Base-by-base conservation (phyloP, 441 rosid genomes). In the Adansonia rubrostipa region DNA sequence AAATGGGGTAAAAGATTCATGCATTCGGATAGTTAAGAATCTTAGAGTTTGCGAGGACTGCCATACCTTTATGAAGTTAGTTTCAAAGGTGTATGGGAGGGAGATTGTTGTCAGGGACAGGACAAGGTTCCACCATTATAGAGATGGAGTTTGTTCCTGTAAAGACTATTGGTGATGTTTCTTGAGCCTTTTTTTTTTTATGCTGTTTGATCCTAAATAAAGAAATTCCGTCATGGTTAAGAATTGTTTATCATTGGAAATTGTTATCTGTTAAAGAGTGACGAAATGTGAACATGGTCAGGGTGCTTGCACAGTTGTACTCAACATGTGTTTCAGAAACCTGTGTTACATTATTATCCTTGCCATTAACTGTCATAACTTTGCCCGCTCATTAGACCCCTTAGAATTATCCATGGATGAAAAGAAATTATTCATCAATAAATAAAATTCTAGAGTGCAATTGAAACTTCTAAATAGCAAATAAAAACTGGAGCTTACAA, bases 81-180 rank as follows among this genome's bases (percentile, higher is more conserved):
- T 81, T 50, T 87, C 87, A 1, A 80, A 85, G 80, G 83, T 86
- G 75, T 85, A 86, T 75, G 67, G 67, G 28, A 79, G 60, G 42
- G 87, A 87, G 76, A 82, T 87, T 65, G 36, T 89, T 66, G 79
- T 85, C 22, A 84, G 92, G 80, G 88, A 87, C 77, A 81, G 88
- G 80, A 87, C 82, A 58, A 79, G 89, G 82, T 89, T 87, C 82
- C 88, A 86, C 71, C 85, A 74, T 75, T 84, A 70, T 33, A 86
- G 66, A 76, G 79, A 84, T 74, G 91, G 87, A 19, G 10, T 74
- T 9, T 89, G 88, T 81, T 85, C 89, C 79, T 89, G 89, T 78
- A 79, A 79, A 80, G 91, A 87, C 78, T 89, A 83, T 75, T 89
- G 92, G 92, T 87, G 77, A 78, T 33, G 40, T 51, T 63, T 60